Base-by-base conservation (phyloP, 2,329 filamentous ascomycete genomes). In the Trichoderma sp. region DNA sequence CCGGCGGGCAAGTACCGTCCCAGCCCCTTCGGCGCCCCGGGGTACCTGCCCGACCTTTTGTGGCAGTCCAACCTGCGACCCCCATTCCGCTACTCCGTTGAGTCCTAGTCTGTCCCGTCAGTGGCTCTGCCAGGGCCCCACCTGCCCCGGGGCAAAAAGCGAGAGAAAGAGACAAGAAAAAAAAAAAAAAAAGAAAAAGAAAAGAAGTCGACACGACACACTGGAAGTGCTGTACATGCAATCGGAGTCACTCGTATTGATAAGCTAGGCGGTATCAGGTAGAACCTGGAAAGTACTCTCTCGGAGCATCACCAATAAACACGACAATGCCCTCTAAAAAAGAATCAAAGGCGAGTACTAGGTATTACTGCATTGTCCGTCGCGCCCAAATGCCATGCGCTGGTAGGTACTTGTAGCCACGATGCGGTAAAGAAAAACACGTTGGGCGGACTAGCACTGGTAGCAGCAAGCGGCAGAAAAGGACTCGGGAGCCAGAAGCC, bases 91-190 rank as follows among this genome's bases (percentile, higher is more conserved):
- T 65, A 65, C 30, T 34, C 30, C 30, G 30, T 34, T 12, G 57
- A 43, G 48, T 61, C 41, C 21, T 65, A 65, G 63, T 65, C 21
- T 66, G 64, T 63, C 64, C 64, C 64, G 64, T 66, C 64, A 66
- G 64, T 66, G 64, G 64, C 64, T 51, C 44, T 58, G 44, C 15
- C 45, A 24, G 34, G 58, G 59, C 54, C 59, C 59, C 58, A 52
- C 54, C 34, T 52, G 45, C 54, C 55, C 64, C 56, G 61, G 50
- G 51, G 59, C 48, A 62, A 61, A 60, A 26, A 21, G 19, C 28
- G 45, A 45, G 26, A 34, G 15, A 43, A 15, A n/a, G 17, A 44
- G 34, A 63, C 21, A 30, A 43, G 55, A 65, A 61, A 61, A 61
- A 28, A 26, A 28, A 24, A 30, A n/a, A 44, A 43, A n/a, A n/a